Evolutionary conservation across 352 stramenopile genomes (phyloP).

Genomic region (Pythium diclinum): DNA sequence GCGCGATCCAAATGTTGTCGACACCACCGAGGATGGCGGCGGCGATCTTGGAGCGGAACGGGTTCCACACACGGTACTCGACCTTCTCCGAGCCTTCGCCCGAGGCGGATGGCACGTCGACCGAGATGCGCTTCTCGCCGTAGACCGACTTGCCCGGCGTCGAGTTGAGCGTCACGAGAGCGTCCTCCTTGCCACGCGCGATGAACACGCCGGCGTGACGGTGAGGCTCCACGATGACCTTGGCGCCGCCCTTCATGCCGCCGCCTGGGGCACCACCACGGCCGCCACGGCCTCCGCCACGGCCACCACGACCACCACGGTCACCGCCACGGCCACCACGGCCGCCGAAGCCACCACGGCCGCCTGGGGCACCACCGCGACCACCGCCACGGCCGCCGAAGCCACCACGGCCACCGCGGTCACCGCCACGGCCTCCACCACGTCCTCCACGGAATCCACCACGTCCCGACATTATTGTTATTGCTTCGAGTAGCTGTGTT

Average conservation of each 20-base stretch:
- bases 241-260: conserved; percentile 94
- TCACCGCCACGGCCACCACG: conserved; percentile 23
- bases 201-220: conserved; percentile 99
- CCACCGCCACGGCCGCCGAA: conserved; percentile 32
- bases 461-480: conserved; percentile 25
- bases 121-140: conserved; percentile 98
- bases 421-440: conserved; percentile 11
- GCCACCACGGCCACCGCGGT: conserved; percentile 20
- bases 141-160: conserved; percentile 99
- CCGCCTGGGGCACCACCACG: conserved; percentile 51
- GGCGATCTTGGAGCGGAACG: conserved; percentile 99
- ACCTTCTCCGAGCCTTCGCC: conserved; percentile 94
- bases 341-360: conserved; percentile 26
- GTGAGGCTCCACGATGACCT: conserved; percentile 98
- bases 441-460: conserved; percentile 26
- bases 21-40: conserved; percentile 98
- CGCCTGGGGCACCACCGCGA: conserved; percentile 11
- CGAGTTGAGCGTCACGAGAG: conserved; percentile 98
- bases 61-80: conserved; percentile 99
- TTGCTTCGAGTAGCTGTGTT: conserved; percentile 11
- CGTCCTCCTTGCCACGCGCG: conserved; percentile 98
- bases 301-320: conserved; percentile 26
- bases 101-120: conserved; percentile 92
- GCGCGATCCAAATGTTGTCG: conserved; percentile 98
- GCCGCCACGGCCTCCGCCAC: conserved; percentile 52